These are phyloP conservation scores for Biscogniauxia sp. DNA, from an alignment of 2,329 filamentous ascomycete species.

Conservation along the genomic window DNA sequence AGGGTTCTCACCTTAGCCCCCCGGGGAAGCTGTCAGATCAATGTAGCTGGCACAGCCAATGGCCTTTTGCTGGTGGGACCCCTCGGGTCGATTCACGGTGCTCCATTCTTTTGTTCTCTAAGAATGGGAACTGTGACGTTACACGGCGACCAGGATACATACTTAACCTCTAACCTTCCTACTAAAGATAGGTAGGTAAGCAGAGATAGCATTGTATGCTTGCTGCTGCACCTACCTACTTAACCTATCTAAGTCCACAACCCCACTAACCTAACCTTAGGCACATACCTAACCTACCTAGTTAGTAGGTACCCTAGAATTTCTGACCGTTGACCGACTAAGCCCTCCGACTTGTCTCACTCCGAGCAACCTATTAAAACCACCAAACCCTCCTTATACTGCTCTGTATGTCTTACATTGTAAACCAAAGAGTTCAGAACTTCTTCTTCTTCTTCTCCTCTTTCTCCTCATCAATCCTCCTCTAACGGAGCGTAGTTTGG, in stretches of 20 bases:
- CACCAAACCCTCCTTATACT: not conserved
- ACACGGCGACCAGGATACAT: not conserved
- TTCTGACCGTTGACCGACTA: not conserved
- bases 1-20: not conserved
- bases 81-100: not conserved
- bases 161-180: not conserved
- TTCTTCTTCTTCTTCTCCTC: not conserved
- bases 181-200: no score
- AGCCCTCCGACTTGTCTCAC: slow-evolving; percentile 18
- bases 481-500: not conserved
- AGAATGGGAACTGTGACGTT: not conserved
- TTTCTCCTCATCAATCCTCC: not conserved
- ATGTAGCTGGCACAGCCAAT: not conserved
- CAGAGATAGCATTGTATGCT: no score
- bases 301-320: no score
- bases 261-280: no score
- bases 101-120: no score
- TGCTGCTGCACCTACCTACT: no score
- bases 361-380: slow-evolving; percentile 13
- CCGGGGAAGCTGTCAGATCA: not conserved
- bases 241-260: no score
- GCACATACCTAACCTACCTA: no score
- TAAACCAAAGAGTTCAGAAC: no score
- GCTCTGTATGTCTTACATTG: slow-evolving; percentile 16
- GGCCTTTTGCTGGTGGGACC: no score